phyloP scores from a whole-genome alignment of 2,329 filamentous ascomycete species.

The Penicillium occitanis region DNA sequence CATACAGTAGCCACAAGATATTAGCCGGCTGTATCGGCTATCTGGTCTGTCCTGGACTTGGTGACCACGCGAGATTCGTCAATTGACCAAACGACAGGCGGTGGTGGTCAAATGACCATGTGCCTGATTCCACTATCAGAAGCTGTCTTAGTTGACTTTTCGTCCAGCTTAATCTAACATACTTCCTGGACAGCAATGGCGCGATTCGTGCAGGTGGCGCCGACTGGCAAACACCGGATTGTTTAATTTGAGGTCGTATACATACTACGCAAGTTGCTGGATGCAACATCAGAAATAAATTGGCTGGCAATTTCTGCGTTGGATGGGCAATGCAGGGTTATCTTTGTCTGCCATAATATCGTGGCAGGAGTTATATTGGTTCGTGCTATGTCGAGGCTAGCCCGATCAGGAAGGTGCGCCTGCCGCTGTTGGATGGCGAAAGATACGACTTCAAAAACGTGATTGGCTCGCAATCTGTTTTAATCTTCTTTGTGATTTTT shows the following conservation, averaged over 20 bases:
- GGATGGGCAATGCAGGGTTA: not conserved
- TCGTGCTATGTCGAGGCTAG: not conserved
- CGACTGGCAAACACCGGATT: not conserved
- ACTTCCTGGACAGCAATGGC: not conserved
- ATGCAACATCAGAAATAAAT: not conserved
- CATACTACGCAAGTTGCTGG: too few species aligned
- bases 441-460: not conserved
- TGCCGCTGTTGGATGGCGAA: not conserved
- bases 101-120: not conserved
- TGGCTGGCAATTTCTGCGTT: not conserved
- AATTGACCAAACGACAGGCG: too few species aligned
- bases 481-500: not conserved
- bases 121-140: too few species aligned
- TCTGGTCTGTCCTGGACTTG: not conserved
- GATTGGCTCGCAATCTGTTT: not conserved
- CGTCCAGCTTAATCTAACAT: not conserved
- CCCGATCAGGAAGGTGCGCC: constrained; percentile 8
- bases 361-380: too few species aligned
- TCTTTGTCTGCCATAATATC: not conserved
- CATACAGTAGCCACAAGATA: not conserved
- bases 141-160: too few species aligned
- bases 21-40: not conserved
- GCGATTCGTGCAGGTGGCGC: not conserved
- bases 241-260: not conserved
- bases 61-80: not conserved